These are phyloP conservation scores for Citrus inodora DNA, from an alignment of 345 rosid species.

Conservation along the genomic window DNA sequence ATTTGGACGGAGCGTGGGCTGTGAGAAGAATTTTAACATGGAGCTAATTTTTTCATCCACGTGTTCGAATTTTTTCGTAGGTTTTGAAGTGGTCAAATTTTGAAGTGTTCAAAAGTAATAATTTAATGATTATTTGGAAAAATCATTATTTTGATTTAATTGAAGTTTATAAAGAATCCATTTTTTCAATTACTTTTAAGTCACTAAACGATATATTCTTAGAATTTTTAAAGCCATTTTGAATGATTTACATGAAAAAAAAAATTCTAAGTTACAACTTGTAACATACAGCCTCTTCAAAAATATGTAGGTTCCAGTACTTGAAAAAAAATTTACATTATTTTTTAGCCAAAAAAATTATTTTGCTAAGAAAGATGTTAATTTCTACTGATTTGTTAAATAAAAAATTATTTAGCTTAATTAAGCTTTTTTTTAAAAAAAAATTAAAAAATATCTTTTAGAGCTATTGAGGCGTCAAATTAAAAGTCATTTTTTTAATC, in stretches of 20 bases:
- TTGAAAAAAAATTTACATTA: no score
- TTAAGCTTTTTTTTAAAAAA: no score
- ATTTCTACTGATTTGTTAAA: no score
- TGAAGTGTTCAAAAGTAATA: neutral
- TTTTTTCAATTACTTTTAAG: neutral
- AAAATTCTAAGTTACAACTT: no score
- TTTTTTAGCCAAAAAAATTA: no score
- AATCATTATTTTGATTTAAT: neutral
- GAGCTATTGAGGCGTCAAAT: fast-evolving
- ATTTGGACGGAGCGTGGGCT: neutral
- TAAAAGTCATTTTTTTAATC: no score
- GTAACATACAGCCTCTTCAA: no score
- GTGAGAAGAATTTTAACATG: neutral
- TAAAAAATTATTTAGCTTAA: no score
- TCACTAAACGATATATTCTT: neutral
- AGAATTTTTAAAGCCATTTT: neutral
- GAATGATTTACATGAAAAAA: neutral
- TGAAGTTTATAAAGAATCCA: neutral
- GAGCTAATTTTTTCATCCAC: neutral
- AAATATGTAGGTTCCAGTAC: no score
- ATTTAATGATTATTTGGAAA: no score
- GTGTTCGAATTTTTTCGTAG: neutral
- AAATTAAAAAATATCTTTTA: no score
- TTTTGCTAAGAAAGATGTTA: no score
- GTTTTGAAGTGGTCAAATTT: neutral